Evolutionary conservation across 2,329 filamentous ascomycete genomes (phyloP), one percentile per base, ranked within the genome.

Genomic region (Arthrinium phaeospermum): DNA sequence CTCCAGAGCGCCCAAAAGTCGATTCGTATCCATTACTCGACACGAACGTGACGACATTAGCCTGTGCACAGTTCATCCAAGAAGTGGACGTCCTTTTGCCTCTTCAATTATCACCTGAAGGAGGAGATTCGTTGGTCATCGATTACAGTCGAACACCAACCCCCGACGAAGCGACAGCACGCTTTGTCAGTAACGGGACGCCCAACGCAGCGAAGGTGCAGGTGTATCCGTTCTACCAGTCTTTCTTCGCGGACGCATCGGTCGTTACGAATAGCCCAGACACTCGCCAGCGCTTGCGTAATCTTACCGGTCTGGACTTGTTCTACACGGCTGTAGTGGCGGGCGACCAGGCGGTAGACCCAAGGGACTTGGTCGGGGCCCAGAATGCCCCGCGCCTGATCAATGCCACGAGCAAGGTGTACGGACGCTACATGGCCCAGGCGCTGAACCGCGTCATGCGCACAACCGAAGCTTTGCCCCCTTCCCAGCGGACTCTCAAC

Each of bases 391-490:
- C 45, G 10, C 41, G 46, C 16, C 69, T 76, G 30, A 71, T 74
- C 1, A 68, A 75, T 1, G 74, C 72, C 22, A 72, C 75, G 1
- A 73, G 73, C 22, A 68, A 69, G 2, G 69, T 79, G 13, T 80
- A 80, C 71, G 72, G 74, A 10, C 74, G 73, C 0, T 79, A 78
- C 45, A 78, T 79, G 72, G 76, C 77, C 0, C 79, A 80, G 57
- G 77, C 76, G 0, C 75, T 81, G n/a, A 76, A 75, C 0, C 72
- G 77, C 49, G 78, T 76, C 69, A 78, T 77, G 77, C 76, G 77
- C 27, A n/a, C n/a, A n/a, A n/a, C n/a, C n/a, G n/a, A n/a, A n/a
- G n/a, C n/a, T n/a, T n/a, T n/a, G n/a, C n/a, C n/a, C n/a, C n/a
- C n/a, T n/a, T n/a, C n/a, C n/a, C n/a, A n/a, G n/a, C n/a, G n/a